phyloP scores from a whole-genome alignment of 495 filamentous ascomycete genomes.

The Cenococcum geophilum region DNA sequence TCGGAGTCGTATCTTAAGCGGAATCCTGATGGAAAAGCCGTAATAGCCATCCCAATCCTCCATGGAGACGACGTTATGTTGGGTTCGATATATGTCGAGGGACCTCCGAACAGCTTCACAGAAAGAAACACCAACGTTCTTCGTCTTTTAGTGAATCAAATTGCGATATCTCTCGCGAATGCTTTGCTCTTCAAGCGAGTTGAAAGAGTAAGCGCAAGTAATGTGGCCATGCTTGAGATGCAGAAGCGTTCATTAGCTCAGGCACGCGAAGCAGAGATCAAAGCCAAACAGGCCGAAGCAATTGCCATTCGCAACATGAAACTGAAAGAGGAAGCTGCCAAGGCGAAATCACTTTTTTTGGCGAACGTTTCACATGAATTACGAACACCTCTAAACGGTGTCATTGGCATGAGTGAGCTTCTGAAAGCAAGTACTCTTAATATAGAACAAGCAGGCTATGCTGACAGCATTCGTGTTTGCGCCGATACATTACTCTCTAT shows the following conservation, averaged over 20 bases:
- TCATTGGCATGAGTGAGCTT: conserved; percentile 85
- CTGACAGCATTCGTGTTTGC: conserved; percentile 86
- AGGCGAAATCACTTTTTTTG: conserved; percentile 86
- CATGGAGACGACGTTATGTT: conserved; percentile 68
- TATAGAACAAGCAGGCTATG: conserved; percentile 79
- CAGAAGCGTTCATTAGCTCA: conserved; percentile 77
- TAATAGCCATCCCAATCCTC: conserved; percentile 80
- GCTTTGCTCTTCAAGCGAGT: conserved; percentile 74
- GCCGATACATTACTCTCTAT: conserved; percentile 86
- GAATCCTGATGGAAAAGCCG: conserved; percentile 65
- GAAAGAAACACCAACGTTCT: conserved; percentile 81
- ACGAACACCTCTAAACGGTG: conserved; percentile 79
- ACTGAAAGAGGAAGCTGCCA: conserved; percentile 83
- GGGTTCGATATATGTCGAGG: conserved; percentile 81
- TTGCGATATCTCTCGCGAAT: conserved; percentile 82
- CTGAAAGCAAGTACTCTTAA: conserved; percentile 71
- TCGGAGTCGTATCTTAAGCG: conserved; percentile 60
- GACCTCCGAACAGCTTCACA: conserved; percentile 76
- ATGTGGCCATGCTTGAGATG: conserved; percentile 79
- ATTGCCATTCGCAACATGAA: conserved; percentile 82
- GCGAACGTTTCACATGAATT: conserved; percentile 83
- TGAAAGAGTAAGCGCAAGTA: conserved; percentile 47
- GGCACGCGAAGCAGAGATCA: conserved; percentile 72
- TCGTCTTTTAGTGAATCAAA: conserved; percentile 81
- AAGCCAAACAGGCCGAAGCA: conserved; percentile 74